phyloP scores from a whole-genome alignment of 2,329 filamentous ascomycete species.

The Xylogone sp. region DNA sequence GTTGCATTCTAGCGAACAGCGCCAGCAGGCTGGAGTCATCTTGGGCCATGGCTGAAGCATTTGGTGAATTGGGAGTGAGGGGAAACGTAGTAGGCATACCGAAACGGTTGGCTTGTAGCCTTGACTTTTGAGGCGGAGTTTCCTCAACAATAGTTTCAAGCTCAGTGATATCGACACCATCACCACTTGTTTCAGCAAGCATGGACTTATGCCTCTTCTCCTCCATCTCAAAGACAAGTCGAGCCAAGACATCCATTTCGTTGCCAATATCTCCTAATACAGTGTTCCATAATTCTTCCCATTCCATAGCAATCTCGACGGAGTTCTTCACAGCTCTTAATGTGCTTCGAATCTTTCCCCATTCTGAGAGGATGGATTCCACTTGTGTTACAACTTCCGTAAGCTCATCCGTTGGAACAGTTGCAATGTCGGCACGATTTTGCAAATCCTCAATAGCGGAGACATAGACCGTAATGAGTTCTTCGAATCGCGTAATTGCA shows the following conservation, averaged over 20 bases:
- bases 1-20: conserved; percentile 93
- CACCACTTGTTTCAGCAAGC: conserved; percentile 56
- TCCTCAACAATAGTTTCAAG: conserved; percentile 93
- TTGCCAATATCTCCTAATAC: conserved; percentile 90
- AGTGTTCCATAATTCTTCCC: conserved; percentile 94
- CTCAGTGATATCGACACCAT: conserved; percentile 74
- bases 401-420: conserved; percentile 68
- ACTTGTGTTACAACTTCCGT: conserved; percentile 78
- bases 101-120: conserved; percentile 57
- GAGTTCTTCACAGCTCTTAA: conserved; percentile 80
- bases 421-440: conserved; percentile 68
- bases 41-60: conserved; percentile 54
- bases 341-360: conserved; percentile 75
- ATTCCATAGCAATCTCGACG: conserved; percentile 97
- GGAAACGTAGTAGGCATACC: conserved; percentile 64
- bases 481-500: conserved; percentile 80
- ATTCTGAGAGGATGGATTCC: conserved; percentile 80
- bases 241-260: conserved; percentile 76
- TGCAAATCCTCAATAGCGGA: conserved; percentile 92
- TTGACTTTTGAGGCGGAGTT: conserved; percentile 55
- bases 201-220: conserved; percentile 83
- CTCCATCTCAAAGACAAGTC: conserved; percentile 95
- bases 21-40: conserved; percentile 87
- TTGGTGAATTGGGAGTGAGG: conserved; percentile 57
- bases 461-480: conserved; percentile 88